These are phyloP conservation scores for Malus sylvestris DNA, from an alignment of 306 rosid genomes.

Conservation along the genomic window DNA sequence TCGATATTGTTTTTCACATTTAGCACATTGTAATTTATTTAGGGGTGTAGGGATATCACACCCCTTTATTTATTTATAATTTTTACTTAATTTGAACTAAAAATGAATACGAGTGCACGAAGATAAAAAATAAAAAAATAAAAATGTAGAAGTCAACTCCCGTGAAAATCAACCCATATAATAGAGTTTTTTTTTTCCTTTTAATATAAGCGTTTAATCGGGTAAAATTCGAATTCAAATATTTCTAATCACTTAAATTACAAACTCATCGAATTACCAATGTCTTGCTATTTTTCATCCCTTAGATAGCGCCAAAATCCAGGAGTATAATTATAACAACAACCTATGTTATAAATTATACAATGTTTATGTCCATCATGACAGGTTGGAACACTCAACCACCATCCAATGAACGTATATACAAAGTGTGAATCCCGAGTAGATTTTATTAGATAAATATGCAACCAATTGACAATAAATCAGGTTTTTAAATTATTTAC, in stretches of 20 bases:
- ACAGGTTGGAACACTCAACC: not conserved
- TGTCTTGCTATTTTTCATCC: not conserved
- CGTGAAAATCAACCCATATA: not conserved
- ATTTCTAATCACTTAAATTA: not conserved
- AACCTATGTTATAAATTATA: not conserved
- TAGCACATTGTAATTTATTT: too few species aligned
- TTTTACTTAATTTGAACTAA: too few species aligned
- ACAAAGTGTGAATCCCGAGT: not conserved
- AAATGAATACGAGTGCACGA: too few species aligned
- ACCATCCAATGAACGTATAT: not conserved
- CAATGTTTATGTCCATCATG: not conserved
- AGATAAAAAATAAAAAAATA: too few species aligned
- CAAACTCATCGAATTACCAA: not conserved
- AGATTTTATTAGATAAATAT: not conserved
- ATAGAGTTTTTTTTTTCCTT: too few species aligned
- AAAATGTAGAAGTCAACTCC: not conserved
- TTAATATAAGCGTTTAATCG: too few species aligned
- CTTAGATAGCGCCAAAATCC: not conserved
- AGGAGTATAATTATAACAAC: not conserved
- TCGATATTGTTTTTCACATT: too few species aligned
- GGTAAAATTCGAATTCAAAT: too few species aligned
- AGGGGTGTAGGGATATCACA: too few species aligned
- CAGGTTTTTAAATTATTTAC: not conserved
- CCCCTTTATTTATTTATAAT: too few species aligned
- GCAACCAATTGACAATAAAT: not conserved